These are phyloP conservation scores for Hypoxylon crocopeplum DNA, from an alignment of 495 filamentous ascomycete genomes.

Conservation along the genomic window DNA sequence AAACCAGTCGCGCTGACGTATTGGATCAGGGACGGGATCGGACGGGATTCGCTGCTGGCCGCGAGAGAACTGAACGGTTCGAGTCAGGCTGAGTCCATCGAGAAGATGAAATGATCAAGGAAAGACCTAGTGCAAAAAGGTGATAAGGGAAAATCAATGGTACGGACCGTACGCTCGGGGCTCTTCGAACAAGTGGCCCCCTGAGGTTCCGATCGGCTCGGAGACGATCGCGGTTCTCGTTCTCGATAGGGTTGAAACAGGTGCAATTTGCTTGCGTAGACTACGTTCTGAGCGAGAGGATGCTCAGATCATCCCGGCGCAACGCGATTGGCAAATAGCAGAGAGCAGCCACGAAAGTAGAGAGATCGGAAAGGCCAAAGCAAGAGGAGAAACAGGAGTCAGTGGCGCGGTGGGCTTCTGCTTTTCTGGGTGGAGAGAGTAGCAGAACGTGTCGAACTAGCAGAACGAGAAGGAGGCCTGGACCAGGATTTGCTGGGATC, in stretches of 20 bases:
- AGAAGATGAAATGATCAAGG: conserved; percentile 19
- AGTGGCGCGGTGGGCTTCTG: conserved; percentile 33
- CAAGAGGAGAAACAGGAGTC: conserved; percentile 31
- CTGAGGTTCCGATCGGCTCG: conserved; percentile 26
- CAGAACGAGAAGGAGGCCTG: conserved; percentile 6
- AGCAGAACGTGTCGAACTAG: neutral
- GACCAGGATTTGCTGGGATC: conserved; percentile 24
- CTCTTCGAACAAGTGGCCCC: conserved; percentile 22
- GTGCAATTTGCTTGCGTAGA: conserved; percentile 15
- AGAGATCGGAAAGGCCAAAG: conserved; percentile 9
- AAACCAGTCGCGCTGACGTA: conserved; percentile 8
- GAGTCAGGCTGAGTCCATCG: conserved; percentile 16
- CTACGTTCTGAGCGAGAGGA: conserved; percentile 17
- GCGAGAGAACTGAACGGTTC: conserved; percentile 9
- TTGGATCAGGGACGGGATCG: conserved; percentile 15
- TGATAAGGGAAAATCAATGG: conserved; percentile 6
- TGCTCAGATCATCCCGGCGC: conserved; percentile 35
- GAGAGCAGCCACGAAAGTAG: conserved; percentile 14
- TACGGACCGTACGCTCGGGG: conserved; percentile 30
- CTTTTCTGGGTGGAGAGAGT: conserved; percentile 20
- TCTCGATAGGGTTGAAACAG: conserved; percentile 5
- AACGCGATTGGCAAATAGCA: conserved; percentile 26
- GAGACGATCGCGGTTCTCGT: conserved; percentile 11
- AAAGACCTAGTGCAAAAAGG: conserved; percentile 20
- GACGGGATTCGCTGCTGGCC: conserved; percentile 19